A percentile compares a stretch with the other conserved stretches of the same genome.
phyloP scores from a whole-genome alignment of 495 filamentous ascomycete genomes.

The Melanomma pulvis-pyrius region DNA sequence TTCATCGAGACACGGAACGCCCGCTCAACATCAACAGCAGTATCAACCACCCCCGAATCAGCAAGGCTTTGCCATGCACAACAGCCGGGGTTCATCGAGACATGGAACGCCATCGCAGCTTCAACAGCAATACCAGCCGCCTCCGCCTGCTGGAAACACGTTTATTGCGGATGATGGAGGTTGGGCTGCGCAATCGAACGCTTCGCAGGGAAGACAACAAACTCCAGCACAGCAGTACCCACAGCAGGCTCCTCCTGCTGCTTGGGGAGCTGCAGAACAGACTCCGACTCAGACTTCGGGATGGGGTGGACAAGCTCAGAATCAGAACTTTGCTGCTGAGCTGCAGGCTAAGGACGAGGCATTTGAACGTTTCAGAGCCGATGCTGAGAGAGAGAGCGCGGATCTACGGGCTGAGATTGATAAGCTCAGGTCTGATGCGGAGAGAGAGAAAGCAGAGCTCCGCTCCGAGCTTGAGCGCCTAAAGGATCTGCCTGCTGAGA shows the following conservation, averaged over 20 bases:
- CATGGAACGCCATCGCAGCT: conserved; percentile 9
- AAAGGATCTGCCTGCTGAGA: conserved; percentile 15
- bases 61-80: conserved; percentile 4
- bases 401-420: conserved; percentile 23
- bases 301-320: conserved; percentile 15
- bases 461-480: conserved; percentile 9
- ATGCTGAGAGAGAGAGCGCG: conserved; percentile 8
- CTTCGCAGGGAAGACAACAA: background rate
- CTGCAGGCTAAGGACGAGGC: conserved; percentile 23
- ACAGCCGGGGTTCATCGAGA: background rate
- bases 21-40: background rate
- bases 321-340: conserved; percentile 10
- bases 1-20: background rate
- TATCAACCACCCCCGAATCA: background rate
- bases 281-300: conserved; percentile 4
- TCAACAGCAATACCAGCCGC: conserved; percentile 8
- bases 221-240: conserved; percentile 8
- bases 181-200: conserved; percentile 13
- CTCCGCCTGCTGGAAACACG: background rate
- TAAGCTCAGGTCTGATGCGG: background rate
- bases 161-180: conserved; percentile 29
- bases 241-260: conserved; percentile 8
- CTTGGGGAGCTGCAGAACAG: conserved; percentile 24
- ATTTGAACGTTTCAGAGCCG: conserved; percentile 8
- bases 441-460: conserved; percentile 22